These are phyloP conservation scores for Gymnopilus junonius DNA, from an alignment of 768 basidiomycete species.

Conservation along the genomic window DNA sequence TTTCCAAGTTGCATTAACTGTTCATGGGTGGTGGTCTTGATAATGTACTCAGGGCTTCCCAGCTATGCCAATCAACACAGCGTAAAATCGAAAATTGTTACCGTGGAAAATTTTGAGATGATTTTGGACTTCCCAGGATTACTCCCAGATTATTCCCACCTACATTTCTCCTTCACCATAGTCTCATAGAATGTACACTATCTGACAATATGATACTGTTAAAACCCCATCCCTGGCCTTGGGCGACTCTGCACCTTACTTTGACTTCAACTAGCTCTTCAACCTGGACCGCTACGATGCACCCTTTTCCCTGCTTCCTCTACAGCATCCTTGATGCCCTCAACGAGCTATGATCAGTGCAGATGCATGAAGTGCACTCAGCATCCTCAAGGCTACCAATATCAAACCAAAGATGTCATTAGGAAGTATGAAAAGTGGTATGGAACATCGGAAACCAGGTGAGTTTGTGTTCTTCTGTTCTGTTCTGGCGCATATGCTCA, in stretches of 20 bases:
- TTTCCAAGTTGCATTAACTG: neutral
- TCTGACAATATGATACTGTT: neutral
- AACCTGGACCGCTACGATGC: neutral
- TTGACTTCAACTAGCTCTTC: neutral
- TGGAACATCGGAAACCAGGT: neutral
- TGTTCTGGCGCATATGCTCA: neutral
- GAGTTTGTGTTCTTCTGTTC: neutral
- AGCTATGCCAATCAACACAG: neutral
- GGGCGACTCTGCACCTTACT: neutral
- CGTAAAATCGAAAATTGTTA: constrained; percentile 4
- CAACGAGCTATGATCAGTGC: neutral
- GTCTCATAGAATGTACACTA: neutral
- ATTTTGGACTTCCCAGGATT: neutral
- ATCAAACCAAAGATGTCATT: constrained; percentile 6
- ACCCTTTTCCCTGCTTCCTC: neutral
- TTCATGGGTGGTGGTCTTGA: neutral
- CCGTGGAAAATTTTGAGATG: neutral
- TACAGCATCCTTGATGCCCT: neutral
- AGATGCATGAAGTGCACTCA: neutral
- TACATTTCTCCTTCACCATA: neutral
- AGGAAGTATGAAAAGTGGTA: constrained; percentile 3
- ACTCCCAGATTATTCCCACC: neutral
- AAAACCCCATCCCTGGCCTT: neutral
- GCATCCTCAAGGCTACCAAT: neutral
- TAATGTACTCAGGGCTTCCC: neutral